Percentiles rank a stretch among this genome's conserved stretches.
These are phyloP conservation scores for Diutina neorugosa DNA, from an alignment of 1,139 yeast genomes.

Conservation along the genomic window DNA sequence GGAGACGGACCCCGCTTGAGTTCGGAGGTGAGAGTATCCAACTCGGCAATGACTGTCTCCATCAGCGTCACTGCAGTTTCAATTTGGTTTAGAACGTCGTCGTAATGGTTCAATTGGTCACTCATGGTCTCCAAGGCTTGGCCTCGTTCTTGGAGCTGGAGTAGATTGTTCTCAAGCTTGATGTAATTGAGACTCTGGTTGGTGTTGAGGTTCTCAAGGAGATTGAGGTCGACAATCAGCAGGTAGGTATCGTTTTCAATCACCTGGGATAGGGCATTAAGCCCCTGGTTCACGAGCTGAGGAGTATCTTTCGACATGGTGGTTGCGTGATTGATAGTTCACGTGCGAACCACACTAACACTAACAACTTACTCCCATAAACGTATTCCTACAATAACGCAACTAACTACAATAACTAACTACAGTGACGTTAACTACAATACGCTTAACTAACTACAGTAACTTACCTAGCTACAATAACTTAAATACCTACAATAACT, in stretches of 20 bases:
- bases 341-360: no score
- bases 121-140: constrained; percentile 15
- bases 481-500: no score
- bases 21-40: background rate
- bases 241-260: constrained; percentile 45
- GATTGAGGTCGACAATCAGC: constrained; percentile 37
- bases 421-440: no score
- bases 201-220: constrained; percentile 44
- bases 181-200: constrained; percentile 45
- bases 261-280: constrained; percentile 8
- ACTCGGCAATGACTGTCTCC: background rate
- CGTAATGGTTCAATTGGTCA: constrained; percentile 10
- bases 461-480: no score
- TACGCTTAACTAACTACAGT: no score
- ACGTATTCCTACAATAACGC: no score
- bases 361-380: no score
- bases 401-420: no score
- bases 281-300: constrained; percentile 3
- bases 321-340: no score
- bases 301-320: background rate
- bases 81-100: background rate
- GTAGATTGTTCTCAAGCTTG: constrained; percentile 38
- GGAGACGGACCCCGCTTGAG: background rate
- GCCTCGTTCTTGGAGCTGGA: constrained; percentile 23
- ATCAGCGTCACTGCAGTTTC: background rate